Percentiles rank a stretch among this genome's conserved stretches.
Conservation (phyloP, 73 alveolate species). For the Halteria grandinella region DNA sequence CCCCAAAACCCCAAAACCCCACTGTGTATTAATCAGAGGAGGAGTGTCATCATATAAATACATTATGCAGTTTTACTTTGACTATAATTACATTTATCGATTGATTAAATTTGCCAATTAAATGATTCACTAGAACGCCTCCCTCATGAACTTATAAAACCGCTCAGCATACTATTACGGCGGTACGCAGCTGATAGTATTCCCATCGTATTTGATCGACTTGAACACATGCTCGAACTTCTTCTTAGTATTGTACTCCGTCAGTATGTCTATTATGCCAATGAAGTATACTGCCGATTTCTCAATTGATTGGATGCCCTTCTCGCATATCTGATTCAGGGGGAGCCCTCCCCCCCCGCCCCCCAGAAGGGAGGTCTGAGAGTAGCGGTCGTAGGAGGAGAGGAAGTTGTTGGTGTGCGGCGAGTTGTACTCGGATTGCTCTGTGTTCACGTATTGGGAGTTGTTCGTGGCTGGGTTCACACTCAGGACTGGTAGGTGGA, state of each 20-base stretch:
- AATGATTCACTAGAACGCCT: slow-evolving; percentile 36
- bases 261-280: slow-evolving; percentile 88
- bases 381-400: slow-evolving; percentile 30
- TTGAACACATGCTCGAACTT: slow-evolving; percentile 88
- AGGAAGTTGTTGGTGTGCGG: too few species aligned
- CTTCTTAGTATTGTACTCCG: slow-evolving; percentile 84
- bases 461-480: too few species aligned
- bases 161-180: slow-evolving; percentile 79
- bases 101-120: not conserved
- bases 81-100: not conserved
- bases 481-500: too few species aligned
- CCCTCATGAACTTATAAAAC: slow-evolving; percentile 70
- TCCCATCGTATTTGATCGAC: slow-evolving; percentile 74
- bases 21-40: too few species aligned
- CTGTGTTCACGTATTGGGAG: too few species aligned
- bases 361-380: slow-evolving; percentile 11
- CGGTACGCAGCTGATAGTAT: slow-evolving; percentile 78
- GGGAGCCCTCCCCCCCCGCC: too few species aligned
- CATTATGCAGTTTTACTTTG: too few species aligned
- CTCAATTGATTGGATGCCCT: slow-evolving; percentile 55
- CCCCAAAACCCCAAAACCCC: too few species aligned
- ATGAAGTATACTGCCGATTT: slow-evolving; percentile 58
- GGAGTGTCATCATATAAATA: too few species aligned
- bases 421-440: too few species aligned
- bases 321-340: slow-evolving; percentile 61